These are phyloP conservation scores for Cladorrhinum sp. DNA, from an alignment of 2,329 filamentous ascomycete genomes.

Conservation along the genomic window DNA sequence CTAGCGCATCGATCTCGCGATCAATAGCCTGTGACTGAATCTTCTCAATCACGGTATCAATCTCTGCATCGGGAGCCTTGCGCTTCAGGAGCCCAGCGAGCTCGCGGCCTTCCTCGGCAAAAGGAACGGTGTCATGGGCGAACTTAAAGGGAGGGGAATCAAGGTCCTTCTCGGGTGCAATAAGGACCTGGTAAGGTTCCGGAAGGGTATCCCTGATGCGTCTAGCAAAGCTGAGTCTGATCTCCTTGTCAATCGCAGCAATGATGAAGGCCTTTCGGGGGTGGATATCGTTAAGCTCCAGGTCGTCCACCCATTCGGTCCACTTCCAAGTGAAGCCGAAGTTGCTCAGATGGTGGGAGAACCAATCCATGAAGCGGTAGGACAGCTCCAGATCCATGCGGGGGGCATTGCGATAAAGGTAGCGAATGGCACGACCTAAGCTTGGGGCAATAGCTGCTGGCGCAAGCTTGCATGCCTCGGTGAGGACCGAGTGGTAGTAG, in stretches of 20 bases:
- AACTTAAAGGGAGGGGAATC: constrained; percentile 97
- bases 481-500: constrained; percentile 93
- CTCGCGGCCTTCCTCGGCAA: constrained; percentile 78
- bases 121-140: constrained; percentile 71
- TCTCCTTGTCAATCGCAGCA: constrained; percentile 92
- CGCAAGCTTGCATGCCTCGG: constrained; percentile 92
- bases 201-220: constrained; percentile 93
- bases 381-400: constrained; percentile 82
- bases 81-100: constrained; percentile 75
- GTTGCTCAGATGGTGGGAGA: constrained; percentile 95
- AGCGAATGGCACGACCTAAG: constrained; percentile 87
- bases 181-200: constrained; percentile 76
- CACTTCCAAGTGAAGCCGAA: constrained; percentile 99
- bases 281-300: constrained; percentile 71
- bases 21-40: constrained; percentile 78
- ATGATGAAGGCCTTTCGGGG: constrained; percentile 92
- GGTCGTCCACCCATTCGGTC: constrained; percentile 92
- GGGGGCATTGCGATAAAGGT: constrained; percentile 78
- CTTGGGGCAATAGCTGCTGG: constrained; percentile 95
- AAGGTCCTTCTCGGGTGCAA: constrained; percentile 84
- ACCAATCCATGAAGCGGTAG: constrained; percentile 94
- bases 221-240: constrained; percentile 92
- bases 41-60: constrained; percentile 74
- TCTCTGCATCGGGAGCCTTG: constrained; percentile 81
- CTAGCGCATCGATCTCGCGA: constrained; percentile 70